Percentiles rank a stretch among this genome's conserved stretches.
phyloP scores from a whole-genome alignment of 345 rosid species.

The Sonneratia alba region DNA sequence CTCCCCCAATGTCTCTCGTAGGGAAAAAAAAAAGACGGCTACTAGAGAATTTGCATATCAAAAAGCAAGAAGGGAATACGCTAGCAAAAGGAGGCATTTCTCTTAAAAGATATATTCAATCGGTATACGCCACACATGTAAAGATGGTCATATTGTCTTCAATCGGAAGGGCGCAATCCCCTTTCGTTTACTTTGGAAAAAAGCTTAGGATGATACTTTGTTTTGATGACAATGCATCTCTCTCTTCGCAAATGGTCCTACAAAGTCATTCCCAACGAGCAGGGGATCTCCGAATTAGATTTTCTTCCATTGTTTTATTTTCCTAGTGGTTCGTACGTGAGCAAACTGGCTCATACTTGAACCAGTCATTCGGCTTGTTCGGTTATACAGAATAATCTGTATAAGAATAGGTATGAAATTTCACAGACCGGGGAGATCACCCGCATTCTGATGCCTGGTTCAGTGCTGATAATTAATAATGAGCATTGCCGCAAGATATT shows the following conservation, averaged over 20 bases:
- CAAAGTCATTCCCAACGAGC: neutral
- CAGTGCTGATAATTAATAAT: neutral
- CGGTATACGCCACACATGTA: neutral
- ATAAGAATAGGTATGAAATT: neutral
- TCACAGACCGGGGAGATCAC: neutral
- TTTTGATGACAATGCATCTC: neutral
- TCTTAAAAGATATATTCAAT: neutral
- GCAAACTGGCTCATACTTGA: too few relatives aligned
- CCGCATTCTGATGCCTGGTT: neutral
- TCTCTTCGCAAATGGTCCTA: too few relatives aligned
- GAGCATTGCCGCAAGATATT: neutral
- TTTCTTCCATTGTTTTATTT: neutral
- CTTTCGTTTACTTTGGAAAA: neutral
- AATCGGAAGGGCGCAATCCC: neutral
- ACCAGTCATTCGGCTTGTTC: too few relatives aligned
- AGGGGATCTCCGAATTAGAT: neutral
- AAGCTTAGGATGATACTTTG: neutral
- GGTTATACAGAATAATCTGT: too few relatives aligned
- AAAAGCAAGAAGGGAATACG: neutral
- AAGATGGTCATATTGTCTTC: neutral
- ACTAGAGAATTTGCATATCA: conserved; percentile 48
- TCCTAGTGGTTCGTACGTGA: neutral
- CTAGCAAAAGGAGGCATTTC: neutral
- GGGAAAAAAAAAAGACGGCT: conserved; percentile 92
- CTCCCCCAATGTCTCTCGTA: conserved; percentile 39